Base-by-base conservation (phyloP, 148 eudicot genomes). In the Spergularia marina region DNA sequence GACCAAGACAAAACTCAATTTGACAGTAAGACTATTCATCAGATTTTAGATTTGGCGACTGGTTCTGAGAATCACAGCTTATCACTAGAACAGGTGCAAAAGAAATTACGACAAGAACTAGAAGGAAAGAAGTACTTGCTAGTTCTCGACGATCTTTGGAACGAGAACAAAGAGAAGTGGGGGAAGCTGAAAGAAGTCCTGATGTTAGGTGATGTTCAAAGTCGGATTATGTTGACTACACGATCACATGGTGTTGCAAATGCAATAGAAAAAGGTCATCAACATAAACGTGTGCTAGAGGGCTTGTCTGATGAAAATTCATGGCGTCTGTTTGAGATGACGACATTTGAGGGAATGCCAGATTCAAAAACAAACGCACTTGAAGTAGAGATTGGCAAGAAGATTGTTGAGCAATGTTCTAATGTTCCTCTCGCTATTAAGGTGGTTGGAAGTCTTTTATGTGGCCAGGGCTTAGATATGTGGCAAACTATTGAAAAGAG, bases 91-190 rank as follows among this genome's bases (percentile, higher is more conserved):
- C 7, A 1, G 12, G 9, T 77, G 17, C 58, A 74, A 5, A 49
- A 2, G 3, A 9, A 20, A 55, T 40, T 78, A 73, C 8, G 12
- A 5, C 15, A 51, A 6, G 4, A 34, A 14, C 21, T 82, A 16
- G 10, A 12, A 18, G 63, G 64, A 5, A 70, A 56, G 40, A 82
- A 74, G 51, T 77, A 14, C 72, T 44, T 82, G 10, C 71, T 82
- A 12, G 84, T 82, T 25, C 30, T 82, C 3, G 81, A 82, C 70
- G 81, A 82, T 74, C 54, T 82, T 16, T 82, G 81, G 84, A 82
- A 14, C 12, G 84, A 82, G 16, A 18, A 74, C 34, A 71, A 21
- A 0, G 4, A 44, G 16, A 17, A 74, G 10, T 77, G 84, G 78
- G 20, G 14, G 7, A 17, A 21, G 14, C 56, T 82, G 59, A 39